Evolutionary conservation across 2,329 filamentous ascomycete genomes (phyloP), one percentile per base, ranked within the genome.

Genomic region (Nemania abortiva): DNA sequence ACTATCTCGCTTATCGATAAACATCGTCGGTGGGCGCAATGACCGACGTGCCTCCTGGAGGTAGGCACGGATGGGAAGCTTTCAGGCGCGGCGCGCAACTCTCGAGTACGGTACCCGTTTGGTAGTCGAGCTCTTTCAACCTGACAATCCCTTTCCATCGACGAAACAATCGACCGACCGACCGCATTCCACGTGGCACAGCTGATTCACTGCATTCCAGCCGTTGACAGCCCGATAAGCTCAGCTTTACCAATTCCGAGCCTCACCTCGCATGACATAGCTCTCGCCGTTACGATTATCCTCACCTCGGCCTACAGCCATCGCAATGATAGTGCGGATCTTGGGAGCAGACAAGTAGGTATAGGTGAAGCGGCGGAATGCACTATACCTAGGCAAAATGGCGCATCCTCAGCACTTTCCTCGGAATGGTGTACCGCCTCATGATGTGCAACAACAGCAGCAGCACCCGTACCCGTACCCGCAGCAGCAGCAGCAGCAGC

Each of bases 381-480:
- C 66, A 63, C 62, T 34, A 37, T 31, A 50, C 61, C 73, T 64
- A n/a, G n/a, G n/a, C n/a, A n/a, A n/a, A 47, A 78, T 78, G 76
- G 75, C 75, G 68, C 73, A 77, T 52, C 63, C 68, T 53, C 72
- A 76, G 24, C 54, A 67, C 29, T 67, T 54, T 59, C 64, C 72
- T 52, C 74, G 71, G 64, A 78, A 79, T 68, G 77, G 77, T 69
- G 62, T 75, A 58, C 68, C 65, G 68, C 73, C 75, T 45, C 72
- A 74, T 27, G 69, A 72, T 61, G 34, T 55, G 56, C 68, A 69
- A 29, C 63, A 56, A 29, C 57, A 68, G 10, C 37, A 49, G 27
- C 63, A 63, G 18, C 63, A 45, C n/a, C n/a, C n/a, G 56, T 55
- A 61, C 7, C 64, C 57, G 52, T 52, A 59, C 3, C 55, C 27